phyloP scores from a whole-genome alignment of 2,329 filamentous ascomycete genomes.

The Cercospora sp. region DNA sequence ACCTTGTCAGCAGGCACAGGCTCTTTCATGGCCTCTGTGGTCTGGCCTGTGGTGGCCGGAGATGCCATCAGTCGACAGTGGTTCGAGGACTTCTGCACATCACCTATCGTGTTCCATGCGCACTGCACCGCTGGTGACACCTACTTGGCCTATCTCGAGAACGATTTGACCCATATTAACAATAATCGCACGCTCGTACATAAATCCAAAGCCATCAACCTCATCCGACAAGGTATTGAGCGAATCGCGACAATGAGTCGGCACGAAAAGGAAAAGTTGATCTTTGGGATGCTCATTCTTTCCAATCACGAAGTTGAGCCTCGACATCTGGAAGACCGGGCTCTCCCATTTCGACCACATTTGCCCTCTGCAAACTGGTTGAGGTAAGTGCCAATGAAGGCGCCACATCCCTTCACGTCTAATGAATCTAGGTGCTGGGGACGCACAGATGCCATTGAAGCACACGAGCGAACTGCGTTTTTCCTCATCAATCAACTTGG shows the following conservation, averaged over 20 bases:
- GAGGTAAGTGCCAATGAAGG: neutral
- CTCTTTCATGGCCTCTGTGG: neutral
- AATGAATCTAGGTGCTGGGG: neutral
- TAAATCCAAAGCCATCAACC: neutral
- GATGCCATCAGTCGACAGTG: neutral
- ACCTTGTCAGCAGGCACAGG: neutral
- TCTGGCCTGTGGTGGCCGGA: neutral
- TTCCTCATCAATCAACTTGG: neutral
- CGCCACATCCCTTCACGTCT: neutral
- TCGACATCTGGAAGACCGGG: neutral
- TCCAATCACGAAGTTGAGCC: neutral
- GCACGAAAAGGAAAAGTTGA: neutral
- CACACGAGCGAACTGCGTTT: neutral
- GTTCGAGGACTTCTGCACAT: neutral
- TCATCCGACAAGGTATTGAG: neutral
- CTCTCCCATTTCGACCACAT: neutral
- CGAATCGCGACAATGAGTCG: neutral
- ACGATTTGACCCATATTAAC: neutral
- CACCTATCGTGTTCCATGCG: neutral
- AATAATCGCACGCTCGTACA: neutral
- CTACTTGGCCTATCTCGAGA: neutral
- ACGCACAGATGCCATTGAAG: neutral
- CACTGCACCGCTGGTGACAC: neutral
- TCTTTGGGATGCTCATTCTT: neutral
- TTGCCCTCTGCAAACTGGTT: neutral